Evolutionary conservation across 2,329 filamentous ascomycete genomes (phyloP), one percentile per base, ranked within the genome.

Genomic region (Zalaria obscura): DNA sequence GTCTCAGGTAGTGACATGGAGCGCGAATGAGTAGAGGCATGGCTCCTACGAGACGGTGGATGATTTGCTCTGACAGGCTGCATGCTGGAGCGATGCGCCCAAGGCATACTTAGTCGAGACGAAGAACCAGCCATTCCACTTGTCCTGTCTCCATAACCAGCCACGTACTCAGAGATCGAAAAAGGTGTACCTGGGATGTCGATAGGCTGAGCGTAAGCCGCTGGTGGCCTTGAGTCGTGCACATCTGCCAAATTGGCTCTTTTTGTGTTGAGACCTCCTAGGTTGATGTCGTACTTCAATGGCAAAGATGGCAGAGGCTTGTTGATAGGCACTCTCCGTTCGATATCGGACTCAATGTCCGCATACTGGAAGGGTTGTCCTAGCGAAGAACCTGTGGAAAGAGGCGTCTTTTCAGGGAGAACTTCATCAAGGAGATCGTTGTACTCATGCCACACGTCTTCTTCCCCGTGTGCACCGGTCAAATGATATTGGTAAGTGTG

Each of bases 361-460:
- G 47, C 73, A 67, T 52, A 78, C 73, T 25, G 76, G 69, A 42
- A 68, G 56, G 57, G 55, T 31, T 51, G 49, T 0, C 72, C 72
- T 26, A 68, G 65, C 1, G 76, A 78, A 1, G 74, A 76, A 1
- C 69, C 71, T 4, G 70, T 64, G 1, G 75, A 76, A 1, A 63
- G 61, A 2, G 69, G 68, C 1, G 61, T 61, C 47, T 66, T 61
- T 5, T 68, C 63, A 4, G 70, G 72, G 39, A 75, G 70, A 7
- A 78, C 71, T 43, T 84, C 79, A 40, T 83, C 83, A 41, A 95
- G 73, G 8, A 95, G 66, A 52, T 95, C 89, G 49, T 96, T 80
- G 55, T 93, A 95, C 60, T 93, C 89, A 40, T 88, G 80, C 89
- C 89, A 96, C 2, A 94, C 73, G 55, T 95, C 89, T 52, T 95